These are phyloP conservation scores for Ogataea glucozyma DNA, from an alignment of 805 yeast genomes.

Conservation along the genomic window DNA sequence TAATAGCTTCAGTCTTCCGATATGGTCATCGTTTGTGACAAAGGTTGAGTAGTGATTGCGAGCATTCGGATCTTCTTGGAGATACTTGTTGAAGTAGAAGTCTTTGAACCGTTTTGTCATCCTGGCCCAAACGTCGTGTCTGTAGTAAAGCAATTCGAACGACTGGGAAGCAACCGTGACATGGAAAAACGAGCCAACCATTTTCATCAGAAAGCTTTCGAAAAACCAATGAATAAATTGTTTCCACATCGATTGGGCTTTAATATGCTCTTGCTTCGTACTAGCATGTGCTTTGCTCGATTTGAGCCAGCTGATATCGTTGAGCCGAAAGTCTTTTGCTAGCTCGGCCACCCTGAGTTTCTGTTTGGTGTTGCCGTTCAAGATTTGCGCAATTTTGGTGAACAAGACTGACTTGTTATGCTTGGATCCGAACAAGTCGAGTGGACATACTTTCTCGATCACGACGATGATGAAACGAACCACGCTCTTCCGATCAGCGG, in stretches of 20 bases:
- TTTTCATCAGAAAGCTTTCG: constrained; percentile 41
- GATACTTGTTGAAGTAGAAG: constrained; percentile 41
- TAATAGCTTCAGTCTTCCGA: constrained; percentile 49
- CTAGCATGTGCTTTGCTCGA: constrained; percentile 23
- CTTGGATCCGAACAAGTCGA: constrained; percentile 51
- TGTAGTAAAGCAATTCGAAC: constrained; percentile 47
- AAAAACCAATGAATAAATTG: constrained; percentile 63
- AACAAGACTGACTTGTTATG: constrained; percentile 47
- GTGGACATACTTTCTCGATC: constrained; percentile 51
- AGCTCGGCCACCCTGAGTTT: constrained; percentile 36
- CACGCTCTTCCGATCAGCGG: constrained; percentile 38
- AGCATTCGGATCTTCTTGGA: constrained; percentile 28
- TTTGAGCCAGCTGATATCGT: constrained; percentile 59
- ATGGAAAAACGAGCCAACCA: constrained; percentile 60
- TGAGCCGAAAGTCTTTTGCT: constrained; percentile 39
- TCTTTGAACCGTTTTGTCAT: constrained; percentile 44
- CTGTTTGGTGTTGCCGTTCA: constrained; percentile 42
- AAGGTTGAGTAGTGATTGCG: constrained; percentile 21
- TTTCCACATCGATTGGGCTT: constrained; percentile 39
- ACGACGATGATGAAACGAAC: constrained; percentile 44
- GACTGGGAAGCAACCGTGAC: constrained; percentile 57
- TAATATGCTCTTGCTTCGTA: constrained; percentile 45
- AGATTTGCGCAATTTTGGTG: constrained; percentile 36
- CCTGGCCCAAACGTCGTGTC: constrained; percentile 58
- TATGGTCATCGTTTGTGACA: constrained; percentile 27